These are phyloP conservation scores for Leptographium galeiforme DNA, from an alignment of 2,329 filamentous ascomycete species.

Conservation along the genomic window DNA sequence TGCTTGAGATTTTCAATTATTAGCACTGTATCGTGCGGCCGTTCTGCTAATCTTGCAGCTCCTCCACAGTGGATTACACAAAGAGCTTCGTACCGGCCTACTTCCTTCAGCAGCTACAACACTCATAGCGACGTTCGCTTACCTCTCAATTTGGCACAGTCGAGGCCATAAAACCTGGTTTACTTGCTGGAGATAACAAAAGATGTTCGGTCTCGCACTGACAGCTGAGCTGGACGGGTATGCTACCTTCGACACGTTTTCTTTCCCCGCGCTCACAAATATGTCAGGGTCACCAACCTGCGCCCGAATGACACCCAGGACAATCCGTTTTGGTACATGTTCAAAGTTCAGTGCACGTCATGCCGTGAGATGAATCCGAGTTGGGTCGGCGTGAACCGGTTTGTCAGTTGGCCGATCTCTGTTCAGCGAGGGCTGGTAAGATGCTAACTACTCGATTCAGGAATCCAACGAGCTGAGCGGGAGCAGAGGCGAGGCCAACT, in stretches of 20 bases:
- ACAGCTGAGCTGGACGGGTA: conserved; percentile 60
- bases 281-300: conserved; percentile 70
- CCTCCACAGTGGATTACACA: no score
- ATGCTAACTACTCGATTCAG: conserved; percentile 27
- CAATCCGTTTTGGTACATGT: conserved; percentile 87
- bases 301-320: conserved; percentile 71
- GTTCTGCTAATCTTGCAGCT: no score
- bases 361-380: conserved; percentile 87
- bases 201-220: conserved; percentile 53
- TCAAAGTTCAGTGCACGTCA: conserved; percentile 96
- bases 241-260: conserved; percentile 8
- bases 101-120: not conserved
- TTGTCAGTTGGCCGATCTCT: conserved; percentile 44
- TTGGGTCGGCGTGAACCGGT: conserved; percentile 72
- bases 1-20: no score
- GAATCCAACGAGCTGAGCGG: conserved; percentile 84
- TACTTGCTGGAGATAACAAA: conserved; percentile 5
- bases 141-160: not conserved
- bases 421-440: not conserved
- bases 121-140: no score
- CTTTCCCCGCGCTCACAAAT: not conserved
- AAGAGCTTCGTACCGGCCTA: no score
- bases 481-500: conserved; percentile 91
- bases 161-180: not conserved
- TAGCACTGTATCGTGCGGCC: not conserved